Evolutionary conservation across 1,284 basidiomycete genomes (phyloP).

Genomic region (Caloboletus inedulis): DNA sequence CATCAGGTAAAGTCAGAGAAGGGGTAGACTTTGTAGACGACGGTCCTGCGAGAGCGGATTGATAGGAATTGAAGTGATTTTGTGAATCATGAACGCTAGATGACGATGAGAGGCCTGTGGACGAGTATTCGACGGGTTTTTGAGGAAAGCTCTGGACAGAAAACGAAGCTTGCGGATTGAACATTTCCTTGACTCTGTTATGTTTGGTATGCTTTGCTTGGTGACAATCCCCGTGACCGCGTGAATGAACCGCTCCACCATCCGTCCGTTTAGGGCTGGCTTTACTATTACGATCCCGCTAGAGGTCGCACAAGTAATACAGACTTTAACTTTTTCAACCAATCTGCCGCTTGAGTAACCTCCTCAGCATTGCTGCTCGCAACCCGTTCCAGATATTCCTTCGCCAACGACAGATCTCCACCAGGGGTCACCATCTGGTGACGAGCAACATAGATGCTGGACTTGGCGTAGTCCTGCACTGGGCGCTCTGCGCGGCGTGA

Average conservation of each 20-base stretch:
- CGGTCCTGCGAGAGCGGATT: constrained; percentile 31
- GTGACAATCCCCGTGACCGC: constrained; percentile 43
- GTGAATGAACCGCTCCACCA: constrained; percentile 24
- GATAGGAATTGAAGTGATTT: constrained; percentile 21
- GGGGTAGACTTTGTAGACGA: constrained; percentile 26
- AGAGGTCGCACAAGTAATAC: constrained; percentile 28
- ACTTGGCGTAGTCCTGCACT: constrained; percentile 72
- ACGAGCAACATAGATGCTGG: constrained; percentile 78
- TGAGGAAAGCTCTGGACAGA: constrained; percentile 33
- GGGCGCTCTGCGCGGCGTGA: constrained; percentile 50
- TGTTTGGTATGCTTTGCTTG: constrained; percentile 49
- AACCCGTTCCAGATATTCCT: constrained; percentile 67
- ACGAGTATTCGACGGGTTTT: constrained; percentile 14
- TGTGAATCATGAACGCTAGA: constrained; percentile 7
- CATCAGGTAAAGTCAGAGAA: constrained; percentile 1
- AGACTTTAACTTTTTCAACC: constrained; percentile 55
- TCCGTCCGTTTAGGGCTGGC: constrained; percentile 39
- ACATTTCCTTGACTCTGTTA: constrained; percentile 59
- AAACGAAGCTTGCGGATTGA: constrained; percentile 43
- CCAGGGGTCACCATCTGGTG: constrained; percentile 63
- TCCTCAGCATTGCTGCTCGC: constrained; percentile 76
- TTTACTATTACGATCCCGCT: background rate
- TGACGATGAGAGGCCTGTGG: constrained; percentile 1
- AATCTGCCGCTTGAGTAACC: constrained; percentile 59
- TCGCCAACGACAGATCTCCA: constrained; percentile 60